Base-by-base conservation (phyloP, 306 rosid genomes). In the Quercus alba region DNA sequence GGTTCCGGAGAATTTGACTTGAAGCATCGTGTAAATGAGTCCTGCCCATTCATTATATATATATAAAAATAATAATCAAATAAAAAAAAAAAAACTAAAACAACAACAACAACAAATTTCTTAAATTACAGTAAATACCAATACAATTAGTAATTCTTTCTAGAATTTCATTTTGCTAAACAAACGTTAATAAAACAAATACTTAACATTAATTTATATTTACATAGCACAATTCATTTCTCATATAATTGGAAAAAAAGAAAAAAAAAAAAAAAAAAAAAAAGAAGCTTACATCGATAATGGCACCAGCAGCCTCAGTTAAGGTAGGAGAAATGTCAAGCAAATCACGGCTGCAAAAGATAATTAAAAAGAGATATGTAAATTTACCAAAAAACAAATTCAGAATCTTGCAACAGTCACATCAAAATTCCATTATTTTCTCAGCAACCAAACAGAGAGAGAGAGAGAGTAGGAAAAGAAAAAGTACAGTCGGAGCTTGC, bases 1-100 rank as follows among this genome's bases (percentile, higher is more conserved):
- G 96, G 97, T 87, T 95, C 99, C 20, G 97, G 97, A 66, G 98
- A 86, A 86, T 93, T 95, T 26, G 99, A 95, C 87, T 95, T 95
- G 93, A 95, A 95, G 85, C 99, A 95, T 81, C 99, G 81, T 5
- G 99, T 95, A 70, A 95, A 95, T 33, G 98, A 89, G 80, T 95
- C 97, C 98, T 95, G 77, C 72, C 28, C 85, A 82, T 75, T 57
- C 59, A 78, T 61, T 72, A 58, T 6, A 51, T 52, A 51, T 52
- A 23, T 8, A 72, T 6, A 12, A 75, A 70, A 20, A 23, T 3
- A 63, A 1, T 63, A 17, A 77, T 71, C 25, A 46, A 31, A 35
- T 38, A 70, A 44, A 10, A 41, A 56, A 31, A 18, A 52, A 44
- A 56, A 41, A 21, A 58, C 28, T 21, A 20, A 17, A 30, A 20